Conservation (phyloP, 2,329 filamentous ascomycete species). For the Xylariaceae sp. region DNA sequence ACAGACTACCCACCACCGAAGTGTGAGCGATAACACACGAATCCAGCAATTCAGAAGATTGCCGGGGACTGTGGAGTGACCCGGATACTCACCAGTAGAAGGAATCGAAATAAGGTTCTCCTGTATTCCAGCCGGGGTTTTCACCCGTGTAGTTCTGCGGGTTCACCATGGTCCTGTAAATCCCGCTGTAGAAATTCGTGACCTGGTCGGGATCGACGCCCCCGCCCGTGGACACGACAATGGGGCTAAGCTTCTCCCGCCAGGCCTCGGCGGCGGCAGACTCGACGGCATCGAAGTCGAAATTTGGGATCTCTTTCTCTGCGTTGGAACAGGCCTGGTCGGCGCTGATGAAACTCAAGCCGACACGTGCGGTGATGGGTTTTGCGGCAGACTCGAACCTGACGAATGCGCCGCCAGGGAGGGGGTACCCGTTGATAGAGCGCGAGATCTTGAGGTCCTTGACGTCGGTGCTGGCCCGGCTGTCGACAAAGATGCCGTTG, state of each 20-base stretch:
- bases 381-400: constrained; percentile 48
- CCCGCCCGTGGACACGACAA: constrained; percentile 47
- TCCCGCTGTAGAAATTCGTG: constrained; percentile 63
- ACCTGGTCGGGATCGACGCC: constrained; percentile 51
- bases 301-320: constrained; percentile 62
- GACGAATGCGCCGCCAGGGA: constrained; percentile 59
- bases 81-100: constrained; percentile 56
- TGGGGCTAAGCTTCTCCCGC: constrained; percentile 54
- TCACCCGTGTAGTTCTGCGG: constrained; percentile 71
- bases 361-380: constrained; percentile 59
- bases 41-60: background rate
- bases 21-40: background rate
- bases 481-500: constrained; percentile 56
- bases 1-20: constrained; percentile 41
- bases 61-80: too few species aligned
- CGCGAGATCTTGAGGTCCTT: constrained; percentile 44
- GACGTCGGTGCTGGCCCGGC: constrained; percentile 43
- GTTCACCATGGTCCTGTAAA: constrained; percentile 67
- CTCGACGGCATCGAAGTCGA: constrained; percentile 53
- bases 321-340: constrained; percentile 63
- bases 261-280: constrained; percentile 51
- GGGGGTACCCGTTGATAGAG: constrained; percentile 47
- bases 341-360: constrained; percentile 62
- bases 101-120: constrained; percentile 67
- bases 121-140: constrained; percentile 60